Conservation (phyloP, 768 basidiomycete species). For the Tricholoma sp. region DNA sequence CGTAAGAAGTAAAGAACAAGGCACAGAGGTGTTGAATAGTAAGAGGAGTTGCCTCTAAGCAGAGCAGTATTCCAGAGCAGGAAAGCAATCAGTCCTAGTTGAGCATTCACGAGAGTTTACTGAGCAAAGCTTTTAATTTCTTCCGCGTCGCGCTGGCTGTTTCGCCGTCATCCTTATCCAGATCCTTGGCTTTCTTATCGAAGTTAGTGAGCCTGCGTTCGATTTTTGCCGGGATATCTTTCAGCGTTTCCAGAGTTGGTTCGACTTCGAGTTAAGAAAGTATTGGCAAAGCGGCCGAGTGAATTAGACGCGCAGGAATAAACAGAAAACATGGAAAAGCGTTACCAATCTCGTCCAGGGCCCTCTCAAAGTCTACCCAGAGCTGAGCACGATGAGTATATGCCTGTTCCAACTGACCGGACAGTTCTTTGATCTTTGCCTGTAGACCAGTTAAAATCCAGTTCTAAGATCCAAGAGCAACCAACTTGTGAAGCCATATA, state of each 20-base stretch:
- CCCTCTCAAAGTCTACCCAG: slow-evolving; percentile 43
- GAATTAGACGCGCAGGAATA: not conserved
- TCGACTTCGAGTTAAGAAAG: slow-evolving; percentile 29
- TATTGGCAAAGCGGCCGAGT: slow-evolving; percentile 8
- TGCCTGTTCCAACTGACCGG: slow-evolving; percentile 43
- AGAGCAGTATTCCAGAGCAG: not conserved
- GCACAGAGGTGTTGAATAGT: not conserved
- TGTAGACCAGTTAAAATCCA: slow-evolving; percentile 18
- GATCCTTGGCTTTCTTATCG: slow-evolving; percentile 48
- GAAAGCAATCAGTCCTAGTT: not conserved
- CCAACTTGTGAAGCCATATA: slow-evolving; percentile 41
- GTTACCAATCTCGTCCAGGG: slow-evolving; percentile 45
- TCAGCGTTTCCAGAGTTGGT: slow-evolving; percentile 34
- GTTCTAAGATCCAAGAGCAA: slow-evolving; percentile 4
- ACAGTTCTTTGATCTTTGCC: slow-evolving; percentile 37
- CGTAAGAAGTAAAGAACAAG: not conserved
- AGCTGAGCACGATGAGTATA: slow-evolving; percentile 44
- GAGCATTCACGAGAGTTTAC: slow-evolving; percentile 14
- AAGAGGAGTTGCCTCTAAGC: not conserved
- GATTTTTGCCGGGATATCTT: slow-evolving; percentile 42
- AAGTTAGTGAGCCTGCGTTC: slow-evolving; percentile 47
- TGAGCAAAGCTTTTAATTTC: slow-evolving; percentile 25
- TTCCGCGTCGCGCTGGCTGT: slow-evolving; percentile 18
- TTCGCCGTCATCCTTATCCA: slow-evolving; percentile 30
- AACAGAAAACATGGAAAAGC: slow-evolving; percentile 1